Base-by-base conservation (phyloP, 495 filamentous ascomycete species). In the Penicillium paradoxum region DNA sequence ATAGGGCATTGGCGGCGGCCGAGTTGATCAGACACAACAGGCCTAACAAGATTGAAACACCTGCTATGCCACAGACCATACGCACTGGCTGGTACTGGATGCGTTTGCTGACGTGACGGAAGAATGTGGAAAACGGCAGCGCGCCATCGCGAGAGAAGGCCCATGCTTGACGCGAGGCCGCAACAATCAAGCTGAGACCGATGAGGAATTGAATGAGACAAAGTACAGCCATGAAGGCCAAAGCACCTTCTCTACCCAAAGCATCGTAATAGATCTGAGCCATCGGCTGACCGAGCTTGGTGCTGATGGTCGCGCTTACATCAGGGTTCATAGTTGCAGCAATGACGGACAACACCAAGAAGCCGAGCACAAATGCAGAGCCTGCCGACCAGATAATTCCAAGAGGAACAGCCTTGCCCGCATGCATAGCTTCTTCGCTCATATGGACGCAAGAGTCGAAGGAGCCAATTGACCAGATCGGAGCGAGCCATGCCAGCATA, bases 381-480 rank as follows among this genome's bases (percentile, higher is more conserved):
- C 62, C 70, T 1, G 68, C 62, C 6, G 70, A 72, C 37, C 66
- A 70, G 11, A 85, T 63, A 29, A 84, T 85, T 8, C 83, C 83
- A 47, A 81, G 67, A 0, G 83, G 83, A 1, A 85, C 82, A 10
- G 83, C 82, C 42, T 70, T 78, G 0, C 78, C 75, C 3, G 83
- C 83, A 62, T 86, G 83, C 25, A 74, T 64, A 4, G 82, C 82
- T 55, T 87, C 84, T 57, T 86, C 84, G 25, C 72, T 77, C 74
- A 84, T 84, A 54, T 84, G 81, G 6, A 82, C 75, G 44, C 78
- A 79, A 0, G 68, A 72, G 53, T 79, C 74, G 41, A 79, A 77
- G 0, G 65, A 76, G 0, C 79, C 83, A 48, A 86, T 84, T 0
- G 82, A 83, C 84, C 84, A 87, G 41, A 87, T 85, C 0, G 84